A percentile compares a stretch with the other conserved stretches of the same genome.
phyloP scores from a whole-genome alignment of 352 stramenopile species.

The Albugo candida region DNA sequence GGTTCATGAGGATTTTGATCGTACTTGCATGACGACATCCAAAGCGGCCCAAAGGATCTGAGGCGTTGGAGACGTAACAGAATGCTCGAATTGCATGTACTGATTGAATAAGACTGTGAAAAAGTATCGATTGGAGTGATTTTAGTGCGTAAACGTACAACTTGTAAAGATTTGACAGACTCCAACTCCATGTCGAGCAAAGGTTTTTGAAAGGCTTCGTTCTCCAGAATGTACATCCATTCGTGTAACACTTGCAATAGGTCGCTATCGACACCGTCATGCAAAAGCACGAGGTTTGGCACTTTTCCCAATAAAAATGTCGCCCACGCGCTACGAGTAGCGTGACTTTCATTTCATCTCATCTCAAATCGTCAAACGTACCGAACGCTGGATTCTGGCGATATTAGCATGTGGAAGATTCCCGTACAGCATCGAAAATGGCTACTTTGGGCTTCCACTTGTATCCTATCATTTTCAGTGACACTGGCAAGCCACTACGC shows the following conservation, averaged over 20 bases:
- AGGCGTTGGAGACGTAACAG: conserved; percentile 61
- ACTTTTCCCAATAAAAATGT: conserved; percentile 28
- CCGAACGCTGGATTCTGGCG: conserved; percentile 55
- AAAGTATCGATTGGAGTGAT: neutral
- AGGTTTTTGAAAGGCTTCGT: conserved; percentile 43
- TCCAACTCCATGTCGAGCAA: conserved; percentile 46
- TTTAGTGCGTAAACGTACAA: conserved; percentile 15
- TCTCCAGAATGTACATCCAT: conserved; percentile 78
- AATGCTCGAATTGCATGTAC: conserved; percentile 56
- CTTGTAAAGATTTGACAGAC: conserved; percentile 39
- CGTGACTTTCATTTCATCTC: neutral
- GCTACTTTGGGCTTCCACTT: conserved; percentile 14
- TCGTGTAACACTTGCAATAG: conserved; percentile 65
- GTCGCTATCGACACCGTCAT: conserved; percentile 17
- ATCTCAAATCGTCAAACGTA: conserved; percentile 7
- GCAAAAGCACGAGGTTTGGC: conserved; percentile 33
- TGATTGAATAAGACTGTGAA: conserved; percentile 5
- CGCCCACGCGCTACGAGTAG: conserved; percentile 34
- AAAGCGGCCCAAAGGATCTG: conserved; percentile 61
- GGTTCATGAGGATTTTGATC: neutral
- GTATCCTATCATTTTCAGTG: neutral
- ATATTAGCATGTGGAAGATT: conserved; percentile 55
- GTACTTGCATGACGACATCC: conserved; percentile 69
- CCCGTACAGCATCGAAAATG: conserved; percentile 42
- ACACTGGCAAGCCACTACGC: neutral